Evolutionary conservation across 164 flowering plant species (phyloP), one percentile per base, ranked within the genome.

Genomic region (Berberis vulgaris): DNA sequence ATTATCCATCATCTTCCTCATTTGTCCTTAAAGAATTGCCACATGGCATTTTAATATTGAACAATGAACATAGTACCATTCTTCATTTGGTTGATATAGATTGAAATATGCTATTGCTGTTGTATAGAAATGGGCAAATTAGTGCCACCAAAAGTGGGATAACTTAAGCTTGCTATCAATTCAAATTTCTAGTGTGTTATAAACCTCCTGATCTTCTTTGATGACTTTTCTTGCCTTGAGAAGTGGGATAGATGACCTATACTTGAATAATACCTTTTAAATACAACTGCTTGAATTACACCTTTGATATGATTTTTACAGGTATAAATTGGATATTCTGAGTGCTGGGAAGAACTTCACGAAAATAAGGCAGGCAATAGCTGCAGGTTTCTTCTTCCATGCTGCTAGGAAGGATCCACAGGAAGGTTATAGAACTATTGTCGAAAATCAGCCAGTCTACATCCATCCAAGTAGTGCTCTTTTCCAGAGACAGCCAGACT

Each of bases 401-500:
- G 88, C 82, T 1, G 84, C 90, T 3, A 78, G 91, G 67, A 91
- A 88, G 77, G 96, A 91, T 57, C 91, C 96, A 6, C 96, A 87
- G 60, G 96, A 86, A 64, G 92, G 92, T 59, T 91, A 91, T 50
- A 76, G 89, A 61, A 91, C 97, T 11, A 68, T 91, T 12, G 97
- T 88, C 40, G 97, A 88, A 79, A 90, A 90, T 58, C 97, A 91
- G 67, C 84, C 91, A 0, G 96, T 91, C 8, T 87, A 88, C 47
- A 88, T 91, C 43, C 96, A 88, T 55, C 97, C 96, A 6, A 85
- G 94, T 77, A 88, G 96, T 73, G 94, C 96, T 44, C 83, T 88
- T 26, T 91, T 87, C 71, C 96, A 87, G 71, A 71, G 90, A 64
- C 96, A 88, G 68, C 97, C 93, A 2, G 94, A 85, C 49, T 88